phyloP scores from a whole-genome alignment of 257 asterid genomes.

The Penstemon newberryi region DNA sequence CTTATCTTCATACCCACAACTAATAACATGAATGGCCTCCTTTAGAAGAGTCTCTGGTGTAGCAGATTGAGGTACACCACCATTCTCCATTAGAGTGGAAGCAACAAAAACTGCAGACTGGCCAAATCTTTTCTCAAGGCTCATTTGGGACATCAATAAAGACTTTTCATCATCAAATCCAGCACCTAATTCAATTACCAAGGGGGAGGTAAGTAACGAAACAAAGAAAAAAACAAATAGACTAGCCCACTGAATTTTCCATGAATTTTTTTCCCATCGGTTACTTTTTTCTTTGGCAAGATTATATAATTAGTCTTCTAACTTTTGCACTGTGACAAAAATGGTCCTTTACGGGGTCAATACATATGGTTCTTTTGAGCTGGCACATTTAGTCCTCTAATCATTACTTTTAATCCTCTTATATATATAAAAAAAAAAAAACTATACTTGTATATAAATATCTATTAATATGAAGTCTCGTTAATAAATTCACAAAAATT shows the following conservation, averaged over 20 bases:
- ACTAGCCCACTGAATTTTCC: constrained; percentile 10
- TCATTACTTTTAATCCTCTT: no score
- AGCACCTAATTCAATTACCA: constrained; percentile 53
- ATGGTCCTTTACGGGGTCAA: no score
- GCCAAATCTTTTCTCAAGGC: constrained; percentile 95
- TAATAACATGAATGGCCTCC: constrained; percentile 98
- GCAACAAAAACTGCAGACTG: constrained; percentile 97
- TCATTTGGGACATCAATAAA: constrained; percentile 88
- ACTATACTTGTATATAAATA: no score
- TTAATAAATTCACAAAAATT: no score
- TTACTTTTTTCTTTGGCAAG: constrained; percentile 2
- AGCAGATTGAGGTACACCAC: constrained; percentile 96
- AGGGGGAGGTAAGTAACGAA: constrained; percentile 24
- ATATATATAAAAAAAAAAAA: no score
- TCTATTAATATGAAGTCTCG: no score
- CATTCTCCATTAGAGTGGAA: constrained; percentile 94
- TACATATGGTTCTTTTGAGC: no score
- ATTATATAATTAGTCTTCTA: no score
- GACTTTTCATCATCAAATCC: constrained; percentile 97
- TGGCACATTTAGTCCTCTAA: no score
- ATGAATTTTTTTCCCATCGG: background rate
- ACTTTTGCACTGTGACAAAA: no score
- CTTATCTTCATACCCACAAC: constrained; percentile 99
- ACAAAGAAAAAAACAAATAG: constrained; percentile 15
- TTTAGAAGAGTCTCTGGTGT: constrained; percentile 88